Percentiles rank a stretch among this genome's conserved stretches.
Conservation (phyloP, 805 yeast genomes). For the Wickerhamiella occidentalis region DNA sequence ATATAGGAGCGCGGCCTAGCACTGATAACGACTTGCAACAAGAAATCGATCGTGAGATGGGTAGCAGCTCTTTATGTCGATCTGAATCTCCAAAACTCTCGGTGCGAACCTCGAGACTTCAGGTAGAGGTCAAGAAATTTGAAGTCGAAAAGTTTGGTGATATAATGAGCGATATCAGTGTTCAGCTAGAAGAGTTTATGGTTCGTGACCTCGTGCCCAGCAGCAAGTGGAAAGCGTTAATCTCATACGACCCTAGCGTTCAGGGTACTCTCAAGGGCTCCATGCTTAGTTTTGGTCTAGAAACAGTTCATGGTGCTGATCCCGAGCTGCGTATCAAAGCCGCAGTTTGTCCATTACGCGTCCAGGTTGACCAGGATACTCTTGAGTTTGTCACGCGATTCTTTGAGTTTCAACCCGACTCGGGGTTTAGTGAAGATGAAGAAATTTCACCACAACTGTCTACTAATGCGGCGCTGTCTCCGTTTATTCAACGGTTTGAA, state of each 20-base stretch:
- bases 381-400: slow-evolving; percentile 71
- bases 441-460: slow-evolving; percentile 13
- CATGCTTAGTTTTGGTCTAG: not conserved
- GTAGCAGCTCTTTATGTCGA: slow-evolving; percentile 17
- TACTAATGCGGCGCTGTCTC: not conserved
- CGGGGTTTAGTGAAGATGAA: slow-evolving; percentile 4
- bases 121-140: slow-evolving; percentile 26
- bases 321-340: slow-evolving; percentile 27
- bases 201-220: slow-evolving; percentile 68
- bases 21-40: slow-evolving; percentile 34
- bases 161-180: slow-evolving; percentile 34
- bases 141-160: slow-evolving; percentile 21
- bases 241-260: not conserved
- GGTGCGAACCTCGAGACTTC: slow-evolving; percentile 22
- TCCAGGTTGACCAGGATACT: slow-evolving; percentile 90
- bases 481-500: slow-evolving; percentile 54
- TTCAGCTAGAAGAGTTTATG: slow-evolving; percentile 44
- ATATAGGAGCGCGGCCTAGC: slow-evolving; percentile 34
- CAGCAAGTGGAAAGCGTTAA: slow-evolving; percentile 72
- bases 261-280: slow-evolving; percentile 3
- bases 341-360: slow-evolving; percentile 55
- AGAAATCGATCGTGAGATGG: slow-evolving; percentile 42
- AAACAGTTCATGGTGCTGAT: slow-evolving; percentile 27
- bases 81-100: slow-evolving; percentile 20
- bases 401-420: slow-evolving; percentile 60